These are phyloP conservation scores for Cladosporium sp. DNA, from an alignment of 2,329 filamentous ascomycete genomes.

Conservation along the genomic window DNA sequence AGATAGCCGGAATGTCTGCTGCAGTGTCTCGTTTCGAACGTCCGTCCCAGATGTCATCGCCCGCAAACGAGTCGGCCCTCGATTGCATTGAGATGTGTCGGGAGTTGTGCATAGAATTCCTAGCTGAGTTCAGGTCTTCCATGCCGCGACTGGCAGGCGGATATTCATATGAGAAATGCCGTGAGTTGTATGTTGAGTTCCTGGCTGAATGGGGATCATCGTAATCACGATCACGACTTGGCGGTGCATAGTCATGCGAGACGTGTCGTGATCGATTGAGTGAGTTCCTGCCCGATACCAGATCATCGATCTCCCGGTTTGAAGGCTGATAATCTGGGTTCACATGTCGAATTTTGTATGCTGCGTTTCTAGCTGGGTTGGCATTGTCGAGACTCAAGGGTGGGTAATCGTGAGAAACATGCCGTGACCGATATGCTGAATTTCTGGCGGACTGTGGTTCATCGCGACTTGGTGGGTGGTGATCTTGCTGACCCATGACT, in stretches of 20 bases:
- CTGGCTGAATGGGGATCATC: constrained; percentile 11
- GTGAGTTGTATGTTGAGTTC: constrained; percentile 27
- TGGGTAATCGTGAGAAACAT: constrained; percentile 22
- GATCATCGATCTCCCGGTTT: constrained; percentile 13
- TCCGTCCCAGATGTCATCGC: constrained; percentile 18
- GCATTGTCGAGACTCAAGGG: constrained; percentile 14
- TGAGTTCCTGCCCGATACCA: constrained; percentile 15
- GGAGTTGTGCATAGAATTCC: constrained; percentile 27
- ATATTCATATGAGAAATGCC: constrained; percentile 23
- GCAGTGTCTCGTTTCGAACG: constrained; percentile 17
- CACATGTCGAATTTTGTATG: constrained; percentile 27
- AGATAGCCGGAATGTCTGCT: constrained; percentile 23
- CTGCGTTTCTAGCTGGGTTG: constrained; percentile 15
- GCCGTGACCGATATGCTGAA: constrained; percentile 29
- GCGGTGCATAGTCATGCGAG: constrained; percentile 15
- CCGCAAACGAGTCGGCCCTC: constrained; percentile 24
- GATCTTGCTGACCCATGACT: constrained; percentile 5
- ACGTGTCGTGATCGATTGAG: constrained; percentile 29
- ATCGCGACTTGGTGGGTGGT: constrained; percentile 11
- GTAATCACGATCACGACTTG: constrained; percentile 15
- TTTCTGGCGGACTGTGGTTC: constrained; percentile 13
- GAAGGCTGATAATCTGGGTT: background rate
- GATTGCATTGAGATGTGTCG: constrained; percentile 31
- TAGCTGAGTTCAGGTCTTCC: constrained; percentile 12
- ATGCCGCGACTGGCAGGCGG: constrained; percentile 11